Percentiles rank a stretch among this genome's conserved stretches.
phyloP scores from a whole-genome alignment of 1,139 yeast genomes.

The Yamadazyma atlantica region DNA sequence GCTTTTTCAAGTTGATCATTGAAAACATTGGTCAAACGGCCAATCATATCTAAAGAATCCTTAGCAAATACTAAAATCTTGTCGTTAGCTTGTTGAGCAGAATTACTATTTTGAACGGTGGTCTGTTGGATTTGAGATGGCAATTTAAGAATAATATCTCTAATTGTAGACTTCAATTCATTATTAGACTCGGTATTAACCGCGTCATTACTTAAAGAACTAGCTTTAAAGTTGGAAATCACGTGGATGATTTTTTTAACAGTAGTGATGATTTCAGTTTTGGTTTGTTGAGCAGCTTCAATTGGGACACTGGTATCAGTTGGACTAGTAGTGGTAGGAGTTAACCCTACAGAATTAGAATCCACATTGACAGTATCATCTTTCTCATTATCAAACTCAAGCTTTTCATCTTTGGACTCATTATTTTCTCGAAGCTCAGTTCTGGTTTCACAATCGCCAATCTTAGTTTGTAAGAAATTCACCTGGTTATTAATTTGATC shows the following conservation, averaged over 20 bases:
- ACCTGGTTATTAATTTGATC: conserved; percentile 67
- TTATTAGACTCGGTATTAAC: conserved; percentile 14
- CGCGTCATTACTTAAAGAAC: conserved; percentile 36
- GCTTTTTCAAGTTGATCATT: conserved; percentile 83
- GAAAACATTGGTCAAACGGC: conserved; percentile 77
- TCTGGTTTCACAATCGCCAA: conserved; percentile 24
- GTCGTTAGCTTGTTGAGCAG: conserved; percentile 49
- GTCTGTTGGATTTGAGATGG: conserved; percentile 51
- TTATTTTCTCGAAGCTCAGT: conserved; percentile 4
- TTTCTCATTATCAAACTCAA: conserved; percentile 5
- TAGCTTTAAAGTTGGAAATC: conserved; percentile 86
- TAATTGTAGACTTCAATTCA: conserved; percentile 63
- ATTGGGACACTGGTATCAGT: conserved; percentile 4
- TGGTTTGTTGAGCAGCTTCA: conserved; percentile 47
- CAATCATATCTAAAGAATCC: conserved; percentile 86
- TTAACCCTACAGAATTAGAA: conserved; percentile 4
- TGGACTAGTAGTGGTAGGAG: conserved; percentile 2
- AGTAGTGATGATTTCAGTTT: conserved; percentile 82
- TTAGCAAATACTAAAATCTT: conserved; percentile 78
- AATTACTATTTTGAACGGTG: conserved; percentile 16
- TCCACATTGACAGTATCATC: conserved; percentile 5
- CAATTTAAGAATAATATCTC: conserved; percentile 71
- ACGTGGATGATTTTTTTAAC: conserved; percentile 85
- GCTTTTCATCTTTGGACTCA: conserved; percentile 9
- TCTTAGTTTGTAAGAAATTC: conserved; percentile 51